phyloP scores from a whole-genome alignment of 1,139 yeast species.

The Yamadazyma diddensiae region DNA sequence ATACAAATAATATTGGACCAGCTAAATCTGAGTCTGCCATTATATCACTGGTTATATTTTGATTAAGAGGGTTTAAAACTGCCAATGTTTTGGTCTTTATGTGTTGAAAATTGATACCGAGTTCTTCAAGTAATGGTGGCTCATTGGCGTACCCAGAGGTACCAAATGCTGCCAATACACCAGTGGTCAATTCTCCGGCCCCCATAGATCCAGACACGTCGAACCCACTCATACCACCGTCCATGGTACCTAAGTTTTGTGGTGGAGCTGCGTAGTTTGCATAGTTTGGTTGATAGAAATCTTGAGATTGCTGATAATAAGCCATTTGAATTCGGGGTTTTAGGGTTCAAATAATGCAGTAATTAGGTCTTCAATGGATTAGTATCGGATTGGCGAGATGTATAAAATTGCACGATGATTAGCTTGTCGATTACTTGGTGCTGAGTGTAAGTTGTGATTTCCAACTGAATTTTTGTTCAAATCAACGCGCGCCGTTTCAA shows the following conservation, averaged over 20 bases:
- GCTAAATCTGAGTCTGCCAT: constrained; percentile 92
- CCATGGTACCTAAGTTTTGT: constrained; percentile 36
- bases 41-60: constrained; percentile 62
- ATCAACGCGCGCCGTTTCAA: too few species aligned
- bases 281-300: constrained; percentile 45
- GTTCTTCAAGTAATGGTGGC: constrained; percentile 86
- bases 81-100: constrained; percentile 82
- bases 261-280: constrained; percentile 23
- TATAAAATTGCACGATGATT: too few species aligned
- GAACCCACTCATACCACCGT: constrained; percentile 33
- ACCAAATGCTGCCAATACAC: constrained; percentile 88
- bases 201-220: constrained; percentile 52
- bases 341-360: too few species aligned
- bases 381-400: too few species aligned
- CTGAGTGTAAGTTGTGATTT: too few species aligned
- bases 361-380: too few species aligned
- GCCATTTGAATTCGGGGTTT: constrained; percentile 24
- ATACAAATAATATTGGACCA: constrained; percentile 89
- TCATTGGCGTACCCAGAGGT: constrained; percentile 93
- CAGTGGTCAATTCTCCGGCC: constrained; percentile 61
- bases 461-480: too few species aligned
- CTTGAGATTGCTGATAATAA: constrained; percentile 40
- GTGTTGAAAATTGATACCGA: constrained; percentile 90
- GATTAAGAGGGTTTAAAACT: constrained; percentile 75
- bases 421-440: too few species aligned